Evolutionary conservation across 352 stramenopile species (phyloP).

Genomic region (Plasmopara viticola): DNA sequence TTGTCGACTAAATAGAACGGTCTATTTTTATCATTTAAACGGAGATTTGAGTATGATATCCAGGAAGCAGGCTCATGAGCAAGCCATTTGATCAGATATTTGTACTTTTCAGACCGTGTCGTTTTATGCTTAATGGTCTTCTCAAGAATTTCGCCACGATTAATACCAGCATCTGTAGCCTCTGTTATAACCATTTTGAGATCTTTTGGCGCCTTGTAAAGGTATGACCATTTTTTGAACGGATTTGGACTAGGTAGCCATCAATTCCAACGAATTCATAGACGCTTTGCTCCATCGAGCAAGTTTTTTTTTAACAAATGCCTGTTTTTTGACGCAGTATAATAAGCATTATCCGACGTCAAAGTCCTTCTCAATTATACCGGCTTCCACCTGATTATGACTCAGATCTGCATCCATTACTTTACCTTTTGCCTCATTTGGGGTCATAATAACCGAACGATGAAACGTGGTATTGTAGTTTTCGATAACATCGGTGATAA

Average conservation of each 20-base stretch:
- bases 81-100: background rate
- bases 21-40: too few species aligned
- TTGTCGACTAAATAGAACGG: too few species aligned
- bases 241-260: conserved; percentile 17
- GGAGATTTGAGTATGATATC: background rate
- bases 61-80: background rate
- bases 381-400: background rate
- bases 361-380: conserved; percentile 11
- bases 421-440: conserved; percentile 13
- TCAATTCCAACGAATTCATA: conserved; percentile 21
- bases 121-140: background rate
- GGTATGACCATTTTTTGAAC: conserved; percentile 24
- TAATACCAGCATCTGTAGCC: conserved; percentile 11
- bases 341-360: background rate
- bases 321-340: conserved; percentile 13
- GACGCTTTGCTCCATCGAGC: conserved; percentile 20
- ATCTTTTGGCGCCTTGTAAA: conserved; percentile 2
- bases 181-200: conserved; percentile 4
- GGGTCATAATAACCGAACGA: conserved; percentile 4
- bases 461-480: conserved; percentile 40
- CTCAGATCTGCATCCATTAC: conserved; percentile 2
- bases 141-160: conserved; percentile 13
- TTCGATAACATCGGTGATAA: conserved; percentile 12
- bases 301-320: conserved; percentile 21
- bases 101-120: background rate